A percentile compares a stretch with the other conserved stretches of the same genome.
Evolutionary conservation across 164 flowering plant species (phyloP).

Genomic region (Umbellularia californica): DNA sequence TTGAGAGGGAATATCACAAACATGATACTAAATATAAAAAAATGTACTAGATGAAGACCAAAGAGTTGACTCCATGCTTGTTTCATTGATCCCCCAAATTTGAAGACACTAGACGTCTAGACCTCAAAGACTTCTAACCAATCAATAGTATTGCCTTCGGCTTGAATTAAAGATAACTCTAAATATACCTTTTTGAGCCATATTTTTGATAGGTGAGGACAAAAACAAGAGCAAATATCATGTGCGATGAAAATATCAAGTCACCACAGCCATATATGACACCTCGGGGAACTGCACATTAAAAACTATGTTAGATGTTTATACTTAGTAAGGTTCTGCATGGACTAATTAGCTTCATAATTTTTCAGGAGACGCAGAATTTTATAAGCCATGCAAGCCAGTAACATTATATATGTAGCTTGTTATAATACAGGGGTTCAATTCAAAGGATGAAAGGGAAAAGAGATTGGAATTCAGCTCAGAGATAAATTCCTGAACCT

Average conservation of each 20-base stretch:
- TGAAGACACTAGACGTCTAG: not conserved
- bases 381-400: no score
- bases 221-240: slow-evolving; percentile 95
- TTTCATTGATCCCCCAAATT: not conserved
- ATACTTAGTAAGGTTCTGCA: no score
- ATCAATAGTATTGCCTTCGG: no score
- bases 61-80: not conserved
- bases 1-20: not conserved
- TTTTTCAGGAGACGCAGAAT: no score
- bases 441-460: not conserved
- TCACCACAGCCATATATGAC: slow-evolving; percentile 95
- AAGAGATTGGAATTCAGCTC: not conserved
- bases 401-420: no score
- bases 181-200: slow-evolving; percentile 67
- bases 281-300: slow-evolving; percentile 80
- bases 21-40: not conserved
- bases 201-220: slow-evolving; percentile 88
- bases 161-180: not conserved
- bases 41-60: not conserved
- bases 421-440: no score
- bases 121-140: not conserved
- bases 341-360: no score
- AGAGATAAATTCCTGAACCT: no score
- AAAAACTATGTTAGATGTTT: not conserved
- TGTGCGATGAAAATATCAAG: slow-evolving; percentile 96